Evolutionary conservation across 768 basidiomycete genomes (phyloP), one percentile per base, ranked within the genome.

Genomic region (Pisolithus albus): DNA sequence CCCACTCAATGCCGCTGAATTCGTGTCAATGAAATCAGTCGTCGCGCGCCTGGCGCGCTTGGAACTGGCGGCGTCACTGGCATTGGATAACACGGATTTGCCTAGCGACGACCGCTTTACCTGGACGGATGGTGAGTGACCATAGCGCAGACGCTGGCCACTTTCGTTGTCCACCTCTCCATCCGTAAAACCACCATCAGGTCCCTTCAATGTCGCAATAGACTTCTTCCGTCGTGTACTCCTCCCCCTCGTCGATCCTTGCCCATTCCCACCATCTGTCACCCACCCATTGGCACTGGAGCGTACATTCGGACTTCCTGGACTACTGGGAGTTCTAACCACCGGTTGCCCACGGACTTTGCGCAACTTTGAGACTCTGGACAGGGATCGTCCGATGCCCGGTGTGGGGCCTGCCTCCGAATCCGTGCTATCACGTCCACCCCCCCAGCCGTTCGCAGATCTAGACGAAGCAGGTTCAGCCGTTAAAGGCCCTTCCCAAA

Each of bases 131-230:
- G 15, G 13, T 16, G 56, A 21, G 50, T 44, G 28, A 48, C 11
- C 13, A 3, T 11, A 5, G 24, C 15, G 8, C 41, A 11, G 1
- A 6, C 7, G 44, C 21, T 7, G n/a, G 11, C 37, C 38, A 19
- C 18, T 39, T n/a, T 45, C 47, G 30, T 51, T 8, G 40, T 58
- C 41, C 30, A 57, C 32, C 24, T 66, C 66, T 0, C 60, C 62
- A 46, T 66, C 64, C 16, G 66, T 64, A 41, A 68, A 59, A 3
- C 64, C 64, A 5, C 59, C 61, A 7, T 64, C 60, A 11, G 43
- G 51, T 8, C 66, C 64, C 47, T 57, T 60, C 51, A 66, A 16
- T 15, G 66, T 60, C 0, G 64, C 60, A 40, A 68, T 56, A 3
- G 59, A 63, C 7, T 46, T 55, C 24, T 56, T 67, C 50, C 42